Conservation (phyloP, 495 filamentous ascomycete genomes). For the Delitschia confertaspora region DNA sequence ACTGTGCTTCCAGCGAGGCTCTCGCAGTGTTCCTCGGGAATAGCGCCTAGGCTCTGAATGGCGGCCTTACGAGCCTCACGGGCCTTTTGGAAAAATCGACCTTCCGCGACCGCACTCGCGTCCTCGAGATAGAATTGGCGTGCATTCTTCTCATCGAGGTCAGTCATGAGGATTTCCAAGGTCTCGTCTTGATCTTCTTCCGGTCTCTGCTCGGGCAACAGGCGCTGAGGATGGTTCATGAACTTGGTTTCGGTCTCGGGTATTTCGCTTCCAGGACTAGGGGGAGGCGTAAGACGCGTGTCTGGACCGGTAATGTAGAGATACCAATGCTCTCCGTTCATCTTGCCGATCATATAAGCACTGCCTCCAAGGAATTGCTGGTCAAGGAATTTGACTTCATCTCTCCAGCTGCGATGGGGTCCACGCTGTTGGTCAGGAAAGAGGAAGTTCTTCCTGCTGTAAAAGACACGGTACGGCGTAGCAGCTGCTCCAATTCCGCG, state of each 20-base stretch:
- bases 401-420: conserved; percentile 93
- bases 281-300: conserved; percentile 71
- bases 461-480: conserved; percentile 91
- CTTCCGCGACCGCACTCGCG: conserved; percentile 81
- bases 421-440: conserved; percentile 92
- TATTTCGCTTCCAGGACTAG: conserved; percentile 54
- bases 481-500: conserved; percentile 60
- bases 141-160: conserved; percentile 83
- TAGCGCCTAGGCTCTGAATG: conserved; percentile 42
- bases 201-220: conserved; percentile 16
- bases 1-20: conserved; percentile 40
- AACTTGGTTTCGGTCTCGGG: conserved; percentile 60
- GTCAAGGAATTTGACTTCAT: conserved; percentile 89
- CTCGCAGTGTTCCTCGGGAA: conserved; percentile 28
- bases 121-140: conserved; percentile 94
- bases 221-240: conserved; percentile 42
- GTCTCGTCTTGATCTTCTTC: conserved; percentile 65
- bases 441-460: conserved; percentile 96
- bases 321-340: conserved; percentile 99
- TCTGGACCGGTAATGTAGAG: conserved; percentile 88
- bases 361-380: conserved; percentile 83
- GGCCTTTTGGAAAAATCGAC: conserved; percentile 56
- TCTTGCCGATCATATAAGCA: conserved; percentile 99
- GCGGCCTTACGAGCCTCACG: conserved; percentile 48
- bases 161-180: conserved; percentile 95